Evolutionary conservation across 2,329 filamentous ascomycete species (phyloP), one percentile per base, ranked within the genome.

Genomic region (Saccharata proteae): DNA sequence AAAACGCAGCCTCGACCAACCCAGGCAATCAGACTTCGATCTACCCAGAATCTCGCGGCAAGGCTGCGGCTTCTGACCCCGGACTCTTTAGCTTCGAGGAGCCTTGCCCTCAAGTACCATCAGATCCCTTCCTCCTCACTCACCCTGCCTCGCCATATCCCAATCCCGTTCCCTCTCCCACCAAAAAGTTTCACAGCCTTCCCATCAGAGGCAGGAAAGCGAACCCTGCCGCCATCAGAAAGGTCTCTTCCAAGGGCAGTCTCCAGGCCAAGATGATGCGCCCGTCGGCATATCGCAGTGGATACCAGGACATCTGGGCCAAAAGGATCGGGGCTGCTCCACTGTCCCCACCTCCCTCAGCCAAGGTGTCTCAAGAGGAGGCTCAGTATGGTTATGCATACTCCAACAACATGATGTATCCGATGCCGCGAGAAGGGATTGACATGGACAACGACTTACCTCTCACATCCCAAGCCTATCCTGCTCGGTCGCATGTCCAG

Each of bases 221-320:
- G 18, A 23, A 32, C 4, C 26, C 35, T 15, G 22, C 28, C n/a
- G 31, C 23, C 13, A 32, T 39, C 35, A 54, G 47, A 40, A 54
- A 52, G 40, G 45, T 45, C 26, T 44, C 55, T 42, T 57, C 49
- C 49, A 60, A 54, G 51, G 58, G 55, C 46, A 64, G 46, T 41
- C 53, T 51, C 35, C 62, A 56, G 15, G 57, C 64, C 25, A 70
- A 64, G 43, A 65, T 72, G 61, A 69, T 69, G 61, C 67, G 61
- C 42, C 60, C 68, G 23, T 62, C 64, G 14, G 59, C 64, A 34
- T 59, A 57, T 40, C 54, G 54, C 9, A 42, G 52, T 14, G 53
- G 53, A 37, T 62, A 56, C 51, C 59, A 51, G 48, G 62, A 57
- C 44, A 58, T 48, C 48, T 74, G 71, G 69, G 56, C 61, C 22